A percentile compares a stretch with the other conserved stretches of the same genome.
Conservation (phyloP, 2,329 filamentous ascomycete species). For the Eutypella sp. region DNA sequence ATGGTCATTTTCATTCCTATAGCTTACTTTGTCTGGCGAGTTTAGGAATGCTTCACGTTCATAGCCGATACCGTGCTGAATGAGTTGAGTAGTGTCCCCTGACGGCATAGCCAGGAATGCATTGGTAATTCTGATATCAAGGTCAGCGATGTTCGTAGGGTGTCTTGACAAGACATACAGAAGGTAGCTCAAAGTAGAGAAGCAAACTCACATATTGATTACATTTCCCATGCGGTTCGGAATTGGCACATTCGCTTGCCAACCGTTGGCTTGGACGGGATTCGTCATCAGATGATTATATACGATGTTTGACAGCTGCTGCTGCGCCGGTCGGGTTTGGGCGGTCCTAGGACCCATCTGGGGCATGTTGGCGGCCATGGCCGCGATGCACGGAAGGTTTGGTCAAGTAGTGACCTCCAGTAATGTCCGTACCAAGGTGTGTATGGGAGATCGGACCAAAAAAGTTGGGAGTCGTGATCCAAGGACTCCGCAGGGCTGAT, state of each 20-base stretch:
- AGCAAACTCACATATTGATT: slow-evolving; percentile 30
- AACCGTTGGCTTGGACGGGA: slow-evolving; percentile 18
- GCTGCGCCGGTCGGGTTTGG: slow-evolving; percentile 36
- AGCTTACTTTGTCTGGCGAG: slow-evolving; percentile 44
- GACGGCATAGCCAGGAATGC: slow-evolving; percentile 40
- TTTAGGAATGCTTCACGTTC: slow-evolving; percentile 44
- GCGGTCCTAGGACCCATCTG: slow-evolving; percentile 48
- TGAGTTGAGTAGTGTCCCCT: slow-evolving; percentile 36
- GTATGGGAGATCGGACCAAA: neutral
- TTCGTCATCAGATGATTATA: slow-evolving; percentile 29
- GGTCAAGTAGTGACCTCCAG: slow-evolving; percentile 8
- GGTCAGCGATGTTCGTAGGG: slow-evolving; percentile 7
- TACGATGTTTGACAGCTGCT: slow-evolving; percentile 36
- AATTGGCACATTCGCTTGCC: slow-evolving; percentile 28
- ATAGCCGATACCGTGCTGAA: slow-evolving; percentile 38
- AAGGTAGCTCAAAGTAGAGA: neutral
- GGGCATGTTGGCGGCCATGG: slow-evolving; percentile 58
- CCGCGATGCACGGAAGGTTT: slow-evolving; percentile 28
- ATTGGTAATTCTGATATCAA: slow-evolving; percentile 43
- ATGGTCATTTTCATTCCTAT: neutral
- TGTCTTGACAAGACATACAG: too few species aligned
- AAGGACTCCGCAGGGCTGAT: neutral
- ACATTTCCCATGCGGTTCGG: slow-evolving; percentile 29
- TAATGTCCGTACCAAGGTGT: too few species aligned
- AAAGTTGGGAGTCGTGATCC: neutral